Evolutionary conservation across 305 asterid species (phyloP), one percentile per base, ranked within the genome.

Genomic region (Solanum hybrid): DNA sequence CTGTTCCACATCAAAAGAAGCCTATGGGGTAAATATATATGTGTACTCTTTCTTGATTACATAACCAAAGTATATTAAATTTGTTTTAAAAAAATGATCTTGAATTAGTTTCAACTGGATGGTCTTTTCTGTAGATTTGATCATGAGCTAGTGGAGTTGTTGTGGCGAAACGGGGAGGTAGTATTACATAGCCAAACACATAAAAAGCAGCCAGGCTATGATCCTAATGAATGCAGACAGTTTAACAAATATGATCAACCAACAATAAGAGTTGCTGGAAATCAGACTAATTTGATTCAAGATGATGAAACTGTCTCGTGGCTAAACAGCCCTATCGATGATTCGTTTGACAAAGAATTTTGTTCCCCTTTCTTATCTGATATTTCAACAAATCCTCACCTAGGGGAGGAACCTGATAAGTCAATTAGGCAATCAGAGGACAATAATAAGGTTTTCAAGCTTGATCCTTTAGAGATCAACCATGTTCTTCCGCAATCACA

Each of bases 141-240:
- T 79, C 92, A 92, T 93, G 98, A 93, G 80, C 90, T 96, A 61
- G 95, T 95, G 90, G 98, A 96, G 92, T 94, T 96, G 88, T 90
- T 94, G 24, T 96, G 98, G 98, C 94, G 94, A 81, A 94, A 96
- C 90, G 98, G 98, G 34, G 97, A 95, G 82, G 93, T 95, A 26
- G 95, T 96, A 26, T 88, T 94, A 88, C 91, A 94, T 83, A 93
- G 90, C 90, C 98, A 96, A 88, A 93, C 87, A 64, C 94, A 92
- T 18, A 74, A 92, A 89, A 95, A 93, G 85, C 87, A 84, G 37
- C 89, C 93, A 75, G 88, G 89, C 31, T 67, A 13, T 83, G 94
- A 88, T 73, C 89, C 85, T 67, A 42, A 80, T 28, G 92, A 93
- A 26, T 57, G 91, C 24, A 94, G 92, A 57, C 94, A 91, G 86